A percentile compares a stretch with the other conserved stretches of the same genome.
These are phyloP conservation scores for Rhododendron vialii DNA, from an alignment of 148 eudicot species.

Conservation along the genomic window DNA sequence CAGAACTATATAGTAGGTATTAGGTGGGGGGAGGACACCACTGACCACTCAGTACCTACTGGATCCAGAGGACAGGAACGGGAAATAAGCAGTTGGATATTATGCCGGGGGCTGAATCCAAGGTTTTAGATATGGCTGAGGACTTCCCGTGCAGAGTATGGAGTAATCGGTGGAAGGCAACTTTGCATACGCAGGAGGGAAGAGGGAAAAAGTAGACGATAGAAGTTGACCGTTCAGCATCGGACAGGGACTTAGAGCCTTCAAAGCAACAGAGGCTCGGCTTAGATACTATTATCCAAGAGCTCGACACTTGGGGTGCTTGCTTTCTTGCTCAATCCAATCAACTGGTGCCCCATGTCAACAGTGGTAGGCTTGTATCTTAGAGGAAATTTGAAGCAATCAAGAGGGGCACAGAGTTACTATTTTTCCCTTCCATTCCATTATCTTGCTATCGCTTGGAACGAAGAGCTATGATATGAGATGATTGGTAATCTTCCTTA, in stretches of 20 bases:
- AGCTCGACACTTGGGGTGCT: not conserved
- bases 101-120: not conserved
- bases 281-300: not conserved
- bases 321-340: not conserved
- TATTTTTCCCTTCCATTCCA: not conserved
- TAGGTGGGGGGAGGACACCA: not conserved
- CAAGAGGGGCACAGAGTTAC: not conserved
- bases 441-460: not conserved
- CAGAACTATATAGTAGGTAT: not conserved
- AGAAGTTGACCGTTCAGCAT: not conserved
- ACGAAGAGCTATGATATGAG: not conserved
- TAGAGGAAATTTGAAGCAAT: not conserved
- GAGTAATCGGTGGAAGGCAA: not conserved
- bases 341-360: not conserved
- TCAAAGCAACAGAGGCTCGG: not conserved
- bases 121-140: not conserved
- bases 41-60: not conserved
- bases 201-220: not conserved
- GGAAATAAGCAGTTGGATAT: not conserved
- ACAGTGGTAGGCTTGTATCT: not conserved
- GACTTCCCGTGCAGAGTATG: not conserved
- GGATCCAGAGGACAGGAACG: not conserved
- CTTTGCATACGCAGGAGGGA: not conserved
- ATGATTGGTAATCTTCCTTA: not conserved
- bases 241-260: not conserved